Evolutionary conservation across 805 yeast species (phyloP), one percentile per base, ranked within the genome.

Genomic region (Metschnikowia corniflorae): DNA sequence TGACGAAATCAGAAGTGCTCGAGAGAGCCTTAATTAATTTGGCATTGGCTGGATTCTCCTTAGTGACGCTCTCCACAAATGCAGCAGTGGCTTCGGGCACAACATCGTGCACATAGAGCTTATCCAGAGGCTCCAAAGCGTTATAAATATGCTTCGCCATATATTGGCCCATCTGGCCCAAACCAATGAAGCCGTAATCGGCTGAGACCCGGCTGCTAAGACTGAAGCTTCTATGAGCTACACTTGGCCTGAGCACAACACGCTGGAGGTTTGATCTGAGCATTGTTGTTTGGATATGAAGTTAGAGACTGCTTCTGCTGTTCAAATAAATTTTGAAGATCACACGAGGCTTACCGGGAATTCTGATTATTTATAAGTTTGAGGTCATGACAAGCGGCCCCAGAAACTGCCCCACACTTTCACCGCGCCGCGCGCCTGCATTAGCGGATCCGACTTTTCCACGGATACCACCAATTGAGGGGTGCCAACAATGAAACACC

Each of bases 161-260:
- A 46, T 70, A 71, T 35, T 66, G 71, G 35, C 80, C 77, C 80
- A 74, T 74, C 38, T 70, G 72, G 20, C 80, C 80, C 20, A 75
- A 59, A n/a, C 80, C 80, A 27, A 74, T 67, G 57, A 74, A 74
- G 19, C 79, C 80, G 46, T 68, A 73, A 29, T 42, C 47, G 26
- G 57, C 47, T 7, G 7, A 12, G 10, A 19, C 15, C 3, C 33
- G 32, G n/a, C 34, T 14, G n/a, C 34, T 18, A 12, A 22, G 6
- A 9, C 45, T 40, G 18, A 48, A 29, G n/a, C 29, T 14, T 10
- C 50, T 31, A 24, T 38, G 38, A 29, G 31, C 35, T 16, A 23
- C 23, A 12, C 15, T 6, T n/a, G 39, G 25, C 5, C 21, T 14
- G 5, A 10, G 7, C 3, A 16, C 16, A 12, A 29, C 20, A 7